Base-by-base conservation (phyloP, 2,329 filamentous ascomycete genomes). In the Xylaria sp. region DNA sequence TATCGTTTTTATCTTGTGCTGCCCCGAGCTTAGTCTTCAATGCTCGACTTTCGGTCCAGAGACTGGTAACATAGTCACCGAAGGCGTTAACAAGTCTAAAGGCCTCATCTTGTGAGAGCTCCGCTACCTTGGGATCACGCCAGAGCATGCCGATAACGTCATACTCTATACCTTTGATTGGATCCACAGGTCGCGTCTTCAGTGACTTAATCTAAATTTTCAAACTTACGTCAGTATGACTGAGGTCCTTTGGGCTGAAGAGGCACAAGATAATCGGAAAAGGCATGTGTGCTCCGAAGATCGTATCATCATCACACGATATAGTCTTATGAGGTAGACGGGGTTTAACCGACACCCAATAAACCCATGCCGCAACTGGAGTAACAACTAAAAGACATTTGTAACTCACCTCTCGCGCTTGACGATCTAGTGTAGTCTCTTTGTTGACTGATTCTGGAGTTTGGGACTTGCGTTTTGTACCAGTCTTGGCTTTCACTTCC, bases 31-130 rank as follows among this genome's bases (percentile, higher is more conserved):
- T 68, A 39, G 75, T 74, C 60, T 77, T 80, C 24, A 76, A 64
- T 37, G 75, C 73, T 52, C 78, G 80, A 69, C 79, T 76, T 16
- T 78, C 76, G 17, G 68, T 68, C 45, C 78, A 77, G 6, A 82
- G 67, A 52, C 74, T 74, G 44, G 79, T 78, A 49, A 83, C 78
- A 39, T 80, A 80, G 26, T 76, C 74, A 50, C 81, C 78, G 17
- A 84, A 80, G 7, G 76, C 75, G 17, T 68, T 67, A 19, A 78
- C 78, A 50, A 79, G 77, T 7, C 62, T 60, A 1, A 47, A 48
- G 26, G 60, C 52, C 13, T 70, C 63, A 21, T 70, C 76, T 1
- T 64, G 69, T 71, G 57, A 71, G 67, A 37, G 66, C 8, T 53
- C 56, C 38, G 43, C 51, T 22, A 17, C 49, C 50, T 52, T 50